Percentiles rank a stretch among this genome's conserved stretches.
Evolutionary conservation across 78 protist genomes (phyloP).

Genomic region (Goniomonas avonlea): DNA sequence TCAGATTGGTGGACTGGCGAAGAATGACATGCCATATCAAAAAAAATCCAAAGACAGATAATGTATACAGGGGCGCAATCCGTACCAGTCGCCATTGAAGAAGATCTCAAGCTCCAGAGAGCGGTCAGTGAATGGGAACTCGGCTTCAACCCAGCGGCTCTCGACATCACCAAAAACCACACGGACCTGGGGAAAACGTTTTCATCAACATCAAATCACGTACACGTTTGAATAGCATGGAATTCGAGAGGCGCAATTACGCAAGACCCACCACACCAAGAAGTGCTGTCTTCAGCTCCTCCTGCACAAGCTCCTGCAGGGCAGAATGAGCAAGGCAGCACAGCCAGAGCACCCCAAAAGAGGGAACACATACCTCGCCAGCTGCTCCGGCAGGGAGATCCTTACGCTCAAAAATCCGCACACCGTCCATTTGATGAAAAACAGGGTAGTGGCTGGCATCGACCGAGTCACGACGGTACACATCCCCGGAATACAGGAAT

Average conservation of each 20-base stretch:
- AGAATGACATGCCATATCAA: no score
- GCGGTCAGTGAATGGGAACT: constrained; percentile 85
- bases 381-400: no score
- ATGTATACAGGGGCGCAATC: no score
- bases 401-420: not conserved
- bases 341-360: no score
- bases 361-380: no score
- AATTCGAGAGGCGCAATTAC: not conserved
- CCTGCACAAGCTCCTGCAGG: constrained; percentile 11
- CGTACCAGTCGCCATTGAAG: constrained; percentile 71
- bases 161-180: constrained; percentile 16
- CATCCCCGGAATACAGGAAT: constrained; percentile 23
- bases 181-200: no score
- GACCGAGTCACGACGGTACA: constrained; percentile 16
- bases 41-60: no score
- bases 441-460: constrained; percentile 70
- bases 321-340: no score
- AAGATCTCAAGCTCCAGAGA: constrained; percentile 73
- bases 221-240: not conserved
- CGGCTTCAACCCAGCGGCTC: constrained; percentile 71
- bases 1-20: no score
- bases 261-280: no score
- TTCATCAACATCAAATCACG: no score
- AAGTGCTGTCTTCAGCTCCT: constrained; percentile 9
- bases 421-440: constrained; percentile 47